Conservation (phyloP, 2,329 filamentous ascomycete species). For the Colletotrichum salicis region DNA sequence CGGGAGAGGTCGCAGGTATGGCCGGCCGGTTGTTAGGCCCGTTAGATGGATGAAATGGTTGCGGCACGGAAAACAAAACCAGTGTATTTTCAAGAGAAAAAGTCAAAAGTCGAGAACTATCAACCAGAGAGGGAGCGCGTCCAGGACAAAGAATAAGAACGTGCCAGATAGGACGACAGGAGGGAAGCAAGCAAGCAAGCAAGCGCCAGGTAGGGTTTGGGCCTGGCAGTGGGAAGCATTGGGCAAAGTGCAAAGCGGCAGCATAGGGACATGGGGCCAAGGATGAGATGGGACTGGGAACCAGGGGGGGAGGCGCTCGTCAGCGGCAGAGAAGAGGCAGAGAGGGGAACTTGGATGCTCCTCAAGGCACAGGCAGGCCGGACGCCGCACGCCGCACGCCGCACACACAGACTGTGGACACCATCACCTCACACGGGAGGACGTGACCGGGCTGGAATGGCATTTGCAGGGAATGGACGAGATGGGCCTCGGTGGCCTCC, state of each 20-base stretch:
- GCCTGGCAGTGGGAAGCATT: conserved; percentile 22
- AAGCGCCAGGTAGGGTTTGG: conserved; percentile 25
- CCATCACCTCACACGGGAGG: conserved; percentile 16
- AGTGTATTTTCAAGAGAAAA: neutral
- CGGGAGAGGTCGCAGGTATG: conserved; percentile 33
- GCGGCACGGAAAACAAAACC: conserved; percentile 14
- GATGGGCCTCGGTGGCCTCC: neutral
- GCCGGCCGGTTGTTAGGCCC: conserved; percentile 25
- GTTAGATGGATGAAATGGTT: conserved; percentile 25
- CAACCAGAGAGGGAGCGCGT: conserved; percentile 6
- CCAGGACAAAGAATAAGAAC: conserved; percentile 26
- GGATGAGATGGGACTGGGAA: conserved; percentile 14
- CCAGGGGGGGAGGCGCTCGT: conserved; percentile 16
- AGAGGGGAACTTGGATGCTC: neutral
- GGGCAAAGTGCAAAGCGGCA: conserved; percentile 16
- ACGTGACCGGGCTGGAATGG: conserved; percentile 20
- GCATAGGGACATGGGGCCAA: conserved; percentile 17
- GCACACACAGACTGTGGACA: neutral
- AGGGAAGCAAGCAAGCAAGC: neutral
- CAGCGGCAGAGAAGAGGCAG: conserved; percentile 21
- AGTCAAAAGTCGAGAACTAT: neutral
- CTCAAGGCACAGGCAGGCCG: neutral
- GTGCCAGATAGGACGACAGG: conserved; percentile 28
- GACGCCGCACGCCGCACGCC: too few species aligned
- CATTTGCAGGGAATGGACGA: conserved; percentile 16